Conservation (phyloP, 2,329 filamentous ascomycete species). For the Xylaria sp. region DNA sequence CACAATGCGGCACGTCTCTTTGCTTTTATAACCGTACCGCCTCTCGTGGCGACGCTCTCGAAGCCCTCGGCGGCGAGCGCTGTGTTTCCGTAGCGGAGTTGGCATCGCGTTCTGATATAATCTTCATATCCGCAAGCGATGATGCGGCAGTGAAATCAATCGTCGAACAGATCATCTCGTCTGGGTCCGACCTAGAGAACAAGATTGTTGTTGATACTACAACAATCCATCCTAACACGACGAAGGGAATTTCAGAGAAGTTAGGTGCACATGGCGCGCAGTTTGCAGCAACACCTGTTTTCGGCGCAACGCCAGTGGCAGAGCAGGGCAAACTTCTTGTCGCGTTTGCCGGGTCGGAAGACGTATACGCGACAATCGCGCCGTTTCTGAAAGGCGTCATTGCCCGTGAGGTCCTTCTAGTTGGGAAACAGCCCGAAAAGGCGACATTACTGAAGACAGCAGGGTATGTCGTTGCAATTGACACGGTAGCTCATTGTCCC, state of each 20-base stretch:
- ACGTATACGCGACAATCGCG: constrained; percentile 49
- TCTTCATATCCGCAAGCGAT: constrained; percentile 56
- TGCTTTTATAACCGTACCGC: constrained; percentile 59
- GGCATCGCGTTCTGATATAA: constrained; percentile 47
- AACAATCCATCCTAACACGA: constrained; percentile 60
- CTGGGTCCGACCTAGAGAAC: constrained; percentile 40
- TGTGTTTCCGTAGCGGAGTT: constrained; percentile 44
- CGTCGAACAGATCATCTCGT: constrained; percentile 41
- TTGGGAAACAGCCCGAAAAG: constrained; percentile 56
- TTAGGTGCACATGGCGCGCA: constrained; percentile 47
- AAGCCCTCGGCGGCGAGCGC: constrained; percentile 45
- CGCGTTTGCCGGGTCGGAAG: constrained; percentile 55
- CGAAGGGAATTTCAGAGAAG: constrained; percentile 42
- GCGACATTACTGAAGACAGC: constrained; percentile 60
- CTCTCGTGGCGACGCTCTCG: constrained; percentile 53
- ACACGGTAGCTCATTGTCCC: neutral
- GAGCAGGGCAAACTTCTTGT: constrained; percentile 57
- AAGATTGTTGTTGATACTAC: constrained; percentile 62
- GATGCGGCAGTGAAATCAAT: constrained; percentile 53
- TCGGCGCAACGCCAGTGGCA: constrained; percentile 62
- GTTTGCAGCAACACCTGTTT: constrained; percentile 60
- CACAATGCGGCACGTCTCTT: constrained; percentile 43
- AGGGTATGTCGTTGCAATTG: constrained; percentile 47
- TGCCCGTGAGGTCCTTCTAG: constrained; percentile 54
- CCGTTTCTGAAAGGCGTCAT: constrained; percentile 56